These are phyloP conservation scores for Leishmania aethiopica DNA, from an alignment of 208 protist genomes.

Conservation along the genomic window DNA sequence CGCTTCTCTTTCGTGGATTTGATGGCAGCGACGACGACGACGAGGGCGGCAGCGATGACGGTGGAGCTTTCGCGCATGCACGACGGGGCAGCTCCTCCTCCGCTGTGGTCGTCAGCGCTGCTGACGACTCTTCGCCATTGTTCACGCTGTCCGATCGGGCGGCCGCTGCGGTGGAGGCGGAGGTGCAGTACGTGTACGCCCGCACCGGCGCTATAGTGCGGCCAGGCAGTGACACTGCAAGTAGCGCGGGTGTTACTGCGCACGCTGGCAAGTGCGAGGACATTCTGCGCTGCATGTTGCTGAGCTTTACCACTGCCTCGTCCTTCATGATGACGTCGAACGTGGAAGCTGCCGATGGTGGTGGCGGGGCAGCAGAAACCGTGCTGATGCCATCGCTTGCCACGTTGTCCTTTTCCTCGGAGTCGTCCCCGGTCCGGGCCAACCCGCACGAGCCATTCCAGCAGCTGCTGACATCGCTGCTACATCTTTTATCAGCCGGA, in stretches of 20 bases:
- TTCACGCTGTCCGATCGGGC: constrained; percentile 13
- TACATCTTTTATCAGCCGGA: constrained; percentile 7
- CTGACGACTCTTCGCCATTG: background rate
- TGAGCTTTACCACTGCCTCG: constrained; percentile 23
- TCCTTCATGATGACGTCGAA: constrained; percentile 25
- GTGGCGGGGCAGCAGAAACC: background rate
- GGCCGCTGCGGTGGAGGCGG: constrained; percentile 32
- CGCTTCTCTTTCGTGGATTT: constrained; percentile 71
- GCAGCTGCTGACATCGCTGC: constrained; percentile 23
- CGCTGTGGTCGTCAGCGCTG: background rate
- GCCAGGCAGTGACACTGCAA: background rate
- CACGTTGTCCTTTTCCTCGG: background rate
- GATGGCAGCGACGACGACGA: constrained; percentile 43
- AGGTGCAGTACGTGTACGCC: constrained; percentile 33
- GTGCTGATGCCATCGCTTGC: background rate
- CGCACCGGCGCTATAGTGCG: constrained; percentile 1
- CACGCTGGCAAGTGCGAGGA: constrained; percentile 17
- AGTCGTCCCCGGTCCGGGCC: background rate
- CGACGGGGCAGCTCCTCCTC: background rate
- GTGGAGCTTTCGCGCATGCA: background rate
- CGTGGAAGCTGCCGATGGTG: background rate
- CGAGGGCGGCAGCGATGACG: background rate
- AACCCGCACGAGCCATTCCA: constrained; percentile 12
- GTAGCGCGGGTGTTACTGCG: background rate
- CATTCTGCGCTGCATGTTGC: constrained; percentile 28